phyloP scores from a whole-genome alignment of 306 rosid genomes.

The Neltuma alba region DNA sequence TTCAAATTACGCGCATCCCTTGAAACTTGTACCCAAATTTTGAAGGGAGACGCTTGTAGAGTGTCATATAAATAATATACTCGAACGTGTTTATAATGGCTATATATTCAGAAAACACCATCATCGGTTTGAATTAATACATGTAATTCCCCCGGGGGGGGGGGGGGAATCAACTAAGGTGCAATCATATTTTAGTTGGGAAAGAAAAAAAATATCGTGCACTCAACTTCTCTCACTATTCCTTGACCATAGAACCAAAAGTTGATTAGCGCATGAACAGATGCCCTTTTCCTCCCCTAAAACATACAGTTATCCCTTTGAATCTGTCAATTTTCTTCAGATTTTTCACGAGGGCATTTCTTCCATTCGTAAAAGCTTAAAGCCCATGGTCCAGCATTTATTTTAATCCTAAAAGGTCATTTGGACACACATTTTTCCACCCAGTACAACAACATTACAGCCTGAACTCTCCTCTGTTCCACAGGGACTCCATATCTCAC shows the following conservation, averaged over 20 bases:
- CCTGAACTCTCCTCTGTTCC: background rate
- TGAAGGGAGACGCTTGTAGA: background rate
- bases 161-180: background rate
- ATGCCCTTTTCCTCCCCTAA: background rate
- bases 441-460: background rate
- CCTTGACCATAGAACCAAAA: background rate
- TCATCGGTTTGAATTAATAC: background rate
- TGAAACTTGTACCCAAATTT: background rate
- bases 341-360: background rate
- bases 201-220: background rate
- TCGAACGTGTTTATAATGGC: background rate
- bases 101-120: background rate
- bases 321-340: background rate
- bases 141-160: background rate
- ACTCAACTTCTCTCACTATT: background rate
- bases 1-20: background rate
- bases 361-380: background rate
- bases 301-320: background rate
- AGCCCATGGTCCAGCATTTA: background rate
- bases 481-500: background rate
- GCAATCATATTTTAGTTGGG: background rate
- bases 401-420: background rate
- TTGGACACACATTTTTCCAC: background rate
- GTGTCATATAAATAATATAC: background rate
- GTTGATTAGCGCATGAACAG: background rate